Percentiles rank a stretch among this genome's conserved stretches.
Evolutionary conservation across 768 basidiomycete genomes (phyloP).

Genomic region (Lactifluus hygrophoroides): DNA sequence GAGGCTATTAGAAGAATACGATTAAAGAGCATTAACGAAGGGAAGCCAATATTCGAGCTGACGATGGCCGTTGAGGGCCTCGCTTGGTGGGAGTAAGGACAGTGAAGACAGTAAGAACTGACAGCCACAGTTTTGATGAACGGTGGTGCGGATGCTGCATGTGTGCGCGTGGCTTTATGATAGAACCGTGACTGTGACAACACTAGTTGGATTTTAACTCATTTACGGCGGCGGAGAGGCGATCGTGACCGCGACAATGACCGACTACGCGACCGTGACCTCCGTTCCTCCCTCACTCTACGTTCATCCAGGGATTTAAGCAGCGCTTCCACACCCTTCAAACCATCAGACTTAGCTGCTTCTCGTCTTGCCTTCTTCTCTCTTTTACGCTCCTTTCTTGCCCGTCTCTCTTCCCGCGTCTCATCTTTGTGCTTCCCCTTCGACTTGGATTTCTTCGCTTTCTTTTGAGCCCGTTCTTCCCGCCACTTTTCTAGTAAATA

Average conservation of each 20-base stretch:
- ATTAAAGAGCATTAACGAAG: not conserved
- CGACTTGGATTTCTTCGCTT: slow-evolving; percentile 48
- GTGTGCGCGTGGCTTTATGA: too few species aligned
- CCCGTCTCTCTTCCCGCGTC: slow-evolving; percentile 69
- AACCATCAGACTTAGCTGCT: slow-evolving; percentile 46
- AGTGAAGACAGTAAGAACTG: not conserved
- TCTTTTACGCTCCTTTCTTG: slow-evolving; percentile 65
- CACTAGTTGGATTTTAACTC: too few species aligned
- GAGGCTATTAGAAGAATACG: not conserved
- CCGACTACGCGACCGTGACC: not conserved
- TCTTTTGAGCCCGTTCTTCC: slow-evolving; percentile 56
- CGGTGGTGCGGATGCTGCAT: too few species aligned
- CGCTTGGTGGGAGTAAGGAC: not conserved
- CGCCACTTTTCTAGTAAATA: slow-evolving; percentile 71
- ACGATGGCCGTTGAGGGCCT: not conserved
- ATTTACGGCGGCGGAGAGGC: too few species aligned
- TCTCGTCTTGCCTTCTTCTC: slow-evolving; percentile 54
- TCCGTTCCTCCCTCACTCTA: not conserved
- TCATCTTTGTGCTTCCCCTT: slow-evolving; percentile 61
- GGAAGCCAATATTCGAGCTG: not conserved
- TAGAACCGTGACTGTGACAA: too few species aligned
- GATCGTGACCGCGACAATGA: not conserved
- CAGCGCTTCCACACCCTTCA: slow-evolving; percentile 61
- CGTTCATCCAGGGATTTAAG: slow-evolving; percentile 40
- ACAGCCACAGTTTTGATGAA: too few species aligned